Conservation (phyloP, 2,329 filamentous ascomycete genomes). For the Emmonsia crescens region DNA sequence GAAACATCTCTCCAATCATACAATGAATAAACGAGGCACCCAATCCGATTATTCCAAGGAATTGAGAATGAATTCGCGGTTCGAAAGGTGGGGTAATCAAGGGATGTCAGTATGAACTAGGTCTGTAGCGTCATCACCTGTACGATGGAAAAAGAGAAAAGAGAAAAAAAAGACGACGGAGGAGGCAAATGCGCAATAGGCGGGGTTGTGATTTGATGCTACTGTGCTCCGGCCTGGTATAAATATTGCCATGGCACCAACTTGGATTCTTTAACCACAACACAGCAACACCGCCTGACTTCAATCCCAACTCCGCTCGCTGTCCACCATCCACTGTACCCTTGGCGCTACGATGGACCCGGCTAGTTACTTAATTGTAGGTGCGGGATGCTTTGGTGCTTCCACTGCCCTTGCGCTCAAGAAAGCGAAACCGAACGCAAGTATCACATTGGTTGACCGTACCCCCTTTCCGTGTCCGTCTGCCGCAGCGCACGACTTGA, state of each 20-base stretch:
- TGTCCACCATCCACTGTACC: not conserved
- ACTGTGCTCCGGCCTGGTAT: not conserved
- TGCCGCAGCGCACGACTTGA: constrained; percentile 7
- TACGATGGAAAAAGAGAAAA: not conserved
- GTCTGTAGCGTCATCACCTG: not conserved
- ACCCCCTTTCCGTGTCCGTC: constrained; percentile 4
- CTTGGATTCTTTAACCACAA: not conserved
- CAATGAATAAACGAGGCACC: no score
- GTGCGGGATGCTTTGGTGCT: constrained; percentile 43
- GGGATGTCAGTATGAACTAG: no score
- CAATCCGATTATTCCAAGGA: no score
- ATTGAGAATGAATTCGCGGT: no score
- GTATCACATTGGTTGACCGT: constrained; percentile 5
- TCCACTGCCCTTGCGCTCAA: constrained; percentile 7
- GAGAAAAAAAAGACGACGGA: not conserved
- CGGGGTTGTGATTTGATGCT: not conserved
- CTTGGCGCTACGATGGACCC: not conserved
- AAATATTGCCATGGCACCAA: not conserved
- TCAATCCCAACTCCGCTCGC: not conserved
- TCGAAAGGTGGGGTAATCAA: not conserved
- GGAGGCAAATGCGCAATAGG: not conserved
- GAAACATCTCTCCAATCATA: not conserved
- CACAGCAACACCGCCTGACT: not conserved
- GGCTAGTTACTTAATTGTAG: constrained; percentile 31
- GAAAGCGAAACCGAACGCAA: constrained; percentile 2